These are phyloP conservation scores for Vinca major DNA, from an alignment of 305 asterid genomes.

Conservation along the genomic window DNA sequence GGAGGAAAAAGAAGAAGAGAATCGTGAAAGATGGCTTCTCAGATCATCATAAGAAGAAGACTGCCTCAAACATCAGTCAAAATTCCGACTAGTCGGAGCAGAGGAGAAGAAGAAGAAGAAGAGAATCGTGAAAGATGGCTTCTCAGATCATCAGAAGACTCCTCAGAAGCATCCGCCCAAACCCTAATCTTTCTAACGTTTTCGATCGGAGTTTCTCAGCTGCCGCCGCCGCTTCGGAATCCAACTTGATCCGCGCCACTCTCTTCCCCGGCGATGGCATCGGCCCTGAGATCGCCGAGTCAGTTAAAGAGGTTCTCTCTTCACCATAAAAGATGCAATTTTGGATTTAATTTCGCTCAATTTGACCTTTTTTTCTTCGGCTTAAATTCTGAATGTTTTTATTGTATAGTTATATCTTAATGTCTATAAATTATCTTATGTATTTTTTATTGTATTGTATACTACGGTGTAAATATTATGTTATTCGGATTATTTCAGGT, in stretches of 20 bases:
- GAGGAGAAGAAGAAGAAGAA: no score
- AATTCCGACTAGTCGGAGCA: no score
- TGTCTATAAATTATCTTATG: not conserved
- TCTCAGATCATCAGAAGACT: constrained; percentile 52
- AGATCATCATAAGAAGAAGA: constrained; percentile 46
- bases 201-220: constrained; percentile 43
- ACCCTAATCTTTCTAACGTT: constrained; percentile 22
- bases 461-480: not conserved
- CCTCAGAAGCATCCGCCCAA: constrained; percentile 33
- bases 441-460: not conserved
- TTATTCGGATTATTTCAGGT: no score
- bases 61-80: no score
- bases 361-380: not conserved
- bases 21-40: constrained; percentile 52
- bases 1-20: no score
- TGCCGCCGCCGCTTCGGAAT: constrained; percentile 27
- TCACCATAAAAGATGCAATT: not conserved
- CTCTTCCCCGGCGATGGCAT: constrained; percentile 97
- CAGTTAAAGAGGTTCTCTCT: constrained; percentile 64
- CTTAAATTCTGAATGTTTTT: not conserved
- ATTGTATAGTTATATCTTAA: not conserved
- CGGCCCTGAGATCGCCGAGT: constrained; percentile 93
- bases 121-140: constrained; percentile 40
- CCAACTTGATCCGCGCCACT: constrained; percentile 79
- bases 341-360: not conserved